phyloP scores from a whole-genome alignment of 805 yeast genomes.

The Candida insectalens region DNA sequence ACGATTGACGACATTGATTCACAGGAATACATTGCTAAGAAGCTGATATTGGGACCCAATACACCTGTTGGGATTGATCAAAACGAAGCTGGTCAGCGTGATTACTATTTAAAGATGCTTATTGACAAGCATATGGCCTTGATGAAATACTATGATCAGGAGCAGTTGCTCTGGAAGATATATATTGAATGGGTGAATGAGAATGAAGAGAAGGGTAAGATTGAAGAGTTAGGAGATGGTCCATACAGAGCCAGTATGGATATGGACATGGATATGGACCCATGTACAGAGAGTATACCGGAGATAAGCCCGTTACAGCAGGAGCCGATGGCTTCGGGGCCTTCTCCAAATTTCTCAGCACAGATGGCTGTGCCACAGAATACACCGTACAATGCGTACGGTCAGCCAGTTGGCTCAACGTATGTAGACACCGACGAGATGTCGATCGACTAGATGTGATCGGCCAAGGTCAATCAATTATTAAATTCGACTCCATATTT shows the following conservation, averaged over 20 bases:
- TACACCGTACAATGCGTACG: background rate
- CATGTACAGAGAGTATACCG: no score
- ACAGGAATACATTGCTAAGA: constrained; percentile 1
- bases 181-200: constrained; percentile 6
- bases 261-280: constrained; percentile 5
- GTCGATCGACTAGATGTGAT: constrained; percentile 3
- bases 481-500: no score
- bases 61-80: background rate
- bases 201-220: background rate
- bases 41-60: background rate
- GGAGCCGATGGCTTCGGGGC: no score
- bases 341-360: no score
- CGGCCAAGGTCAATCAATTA: no score
- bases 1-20: background rate
- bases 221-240: background rate
- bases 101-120: constrained; percentile 10
- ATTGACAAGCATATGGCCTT: constrained; percentile 10
- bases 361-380: background rate
- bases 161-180: constrained; percentile 8
- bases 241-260: constrained; percentile 5
- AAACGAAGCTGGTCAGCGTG: background rate
- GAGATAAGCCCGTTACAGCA: no score
- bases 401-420: no score
- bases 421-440: background rate
- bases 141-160: constrained; percentile 10